phyloP scores from a whole-genome alignment of 2,329 filamentous ascomycete genomes.

The Fusarium sp. region DNA sequence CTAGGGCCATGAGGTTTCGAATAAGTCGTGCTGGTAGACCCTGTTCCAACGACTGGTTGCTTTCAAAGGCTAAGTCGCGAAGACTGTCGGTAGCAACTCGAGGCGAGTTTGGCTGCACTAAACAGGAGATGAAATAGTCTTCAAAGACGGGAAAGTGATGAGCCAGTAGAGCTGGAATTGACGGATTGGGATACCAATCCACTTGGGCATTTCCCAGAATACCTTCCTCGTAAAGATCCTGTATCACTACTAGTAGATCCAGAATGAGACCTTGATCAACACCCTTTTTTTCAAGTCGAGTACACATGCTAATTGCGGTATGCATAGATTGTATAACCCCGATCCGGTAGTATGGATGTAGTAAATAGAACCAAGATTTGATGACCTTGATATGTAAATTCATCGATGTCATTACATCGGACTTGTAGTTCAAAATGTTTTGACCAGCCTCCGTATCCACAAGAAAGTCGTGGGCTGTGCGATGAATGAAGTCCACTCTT shows the following conservation, averaged over 20 bases:
- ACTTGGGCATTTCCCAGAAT: accelerated
- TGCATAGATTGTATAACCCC: accelerated
- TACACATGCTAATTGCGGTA: accelerated
- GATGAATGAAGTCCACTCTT: neutral
- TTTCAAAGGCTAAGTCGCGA: neutral
- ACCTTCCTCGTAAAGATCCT: accelerated
- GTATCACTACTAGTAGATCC: accelerated
- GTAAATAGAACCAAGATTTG: accelerated
- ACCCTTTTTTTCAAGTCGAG: accelerated
- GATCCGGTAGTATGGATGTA: accelerated
- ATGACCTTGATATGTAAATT: accelerated
- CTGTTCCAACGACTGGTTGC: accelerated
- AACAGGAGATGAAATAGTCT: accelerated
- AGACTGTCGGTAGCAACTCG: accelerated
- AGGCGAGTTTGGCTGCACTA: accelerated
- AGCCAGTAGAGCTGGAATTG: accelerated
- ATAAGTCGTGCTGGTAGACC: accelerated
- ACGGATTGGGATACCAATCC: accelerated
- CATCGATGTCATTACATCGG: accelerated
- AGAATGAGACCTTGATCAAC: accelerated
- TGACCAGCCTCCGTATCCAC: neutral
- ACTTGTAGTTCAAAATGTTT: neutral
- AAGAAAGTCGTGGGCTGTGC: slow-evolving; percentile 5
- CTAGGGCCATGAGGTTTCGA: accelerated
- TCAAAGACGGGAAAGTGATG: accelerated